Evolutionary conservation across 495 filamentous ascomycete species (phyloP).

Genomic region (Halenospora varia): DNA sequence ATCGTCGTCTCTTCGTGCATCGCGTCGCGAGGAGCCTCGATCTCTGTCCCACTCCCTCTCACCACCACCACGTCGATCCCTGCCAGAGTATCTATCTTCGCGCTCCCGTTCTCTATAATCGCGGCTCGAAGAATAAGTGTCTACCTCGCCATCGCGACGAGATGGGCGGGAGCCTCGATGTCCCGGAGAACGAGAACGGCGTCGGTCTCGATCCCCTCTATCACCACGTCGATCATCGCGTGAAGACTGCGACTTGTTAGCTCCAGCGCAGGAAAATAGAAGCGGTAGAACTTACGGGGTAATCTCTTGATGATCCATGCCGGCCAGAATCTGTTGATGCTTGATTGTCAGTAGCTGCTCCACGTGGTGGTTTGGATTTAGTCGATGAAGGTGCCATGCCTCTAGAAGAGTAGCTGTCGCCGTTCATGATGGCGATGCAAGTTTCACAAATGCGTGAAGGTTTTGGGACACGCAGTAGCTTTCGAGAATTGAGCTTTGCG

Average conservation of each 20-base stretch:
- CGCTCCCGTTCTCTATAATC: conserved; percentile 88
- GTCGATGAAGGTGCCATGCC: conserved; percentile 44
- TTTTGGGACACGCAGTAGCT: not conserved
- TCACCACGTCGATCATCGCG: conserved; percentile 47
- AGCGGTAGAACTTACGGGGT: conserved; percentile 54
- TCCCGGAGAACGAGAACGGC: conserved; percentile 70
- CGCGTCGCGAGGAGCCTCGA: conserved; percentile 51
- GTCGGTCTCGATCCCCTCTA: conserved; percentile 46
- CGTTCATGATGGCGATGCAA: conserved; percentile 66
- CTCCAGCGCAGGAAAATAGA: not conserved
- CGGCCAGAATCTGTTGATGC: conserved; percentile 57
- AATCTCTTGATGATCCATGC: conserved; percentile 64
- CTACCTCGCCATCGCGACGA: conserved; percentile 62
- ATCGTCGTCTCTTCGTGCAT: conserved; percentile 57
- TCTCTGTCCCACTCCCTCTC: conserved; percentile 72
- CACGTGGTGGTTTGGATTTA: conserved; percentile 28
- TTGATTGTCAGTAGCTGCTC: conserved; percentile 31
- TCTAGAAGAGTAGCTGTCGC: conserved; percentile 79
- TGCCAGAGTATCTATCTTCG: conserved; percentile 77
- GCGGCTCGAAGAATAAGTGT: conserved; percentile 86
- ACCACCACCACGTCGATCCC: conserved; percentile 46
- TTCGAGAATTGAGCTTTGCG: not conserved
- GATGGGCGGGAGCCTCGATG: conserved; percentile 53
- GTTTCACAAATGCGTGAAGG: not conserved
- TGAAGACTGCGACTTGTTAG: conserved; percentile 42